Conservation (phyloP, 345 rosid genomes). For the Aethionema arabicum region DNA sequence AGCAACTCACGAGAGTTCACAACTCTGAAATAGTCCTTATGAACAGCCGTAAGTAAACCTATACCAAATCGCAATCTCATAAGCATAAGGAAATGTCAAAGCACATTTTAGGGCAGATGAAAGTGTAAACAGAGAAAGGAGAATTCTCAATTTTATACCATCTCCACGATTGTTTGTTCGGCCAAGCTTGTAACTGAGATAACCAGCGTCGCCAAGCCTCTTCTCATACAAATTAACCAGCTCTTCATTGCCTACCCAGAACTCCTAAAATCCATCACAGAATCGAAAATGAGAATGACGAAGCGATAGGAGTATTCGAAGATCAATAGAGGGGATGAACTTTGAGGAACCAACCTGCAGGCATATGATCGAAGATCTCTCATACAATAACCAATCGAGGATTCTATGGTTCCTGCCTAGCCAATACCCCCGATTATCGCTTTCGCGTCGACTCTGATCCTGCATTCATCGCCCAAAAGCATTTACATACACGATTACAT, state of each 20-base stretch:
- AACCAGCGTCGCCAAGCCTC: slow-evolving; percentile 85
- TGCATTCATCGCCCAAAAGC: slow-evolving; percentile 18
- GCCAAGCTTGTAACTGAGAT: slow-evolving; percentile 67
- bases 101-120: not conserved
- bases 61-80: not conserved
- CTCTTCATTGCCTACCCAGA: slow-evolving; percentile 91
- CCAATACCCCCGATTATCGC: slow-evolving; percentile 74
- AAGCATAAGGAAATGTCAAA: not conserved
- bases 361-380: slow-evolving; percentile 84
- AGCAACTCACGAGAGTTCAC: slow-evolving; percentile 66
- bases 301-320: not conserved
- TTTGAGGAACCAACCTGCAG: slow-evolving; percentile 59
- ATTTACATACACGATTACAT: not conserved
- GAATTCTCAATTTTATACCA: slow-evolving; percentile 46
- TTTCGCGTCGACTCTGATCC: slow-evolving; percentile 74
- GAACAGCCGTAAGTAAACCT: slow-evolving; percentile 86
- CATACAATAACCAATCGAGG: slow-evolving; percentile 72
- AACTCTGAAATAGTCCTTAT: slow-evolving; percentile 69
- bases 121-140: slow-evolving; percentile 3
- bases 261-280: slow-evolving; percentile 50
- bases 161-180: slow-evolving; percentile 97
- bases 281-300: not conserved
- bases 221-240: slow-evolving; percentile 80
- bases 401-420: slow-evolving; percentile 70
- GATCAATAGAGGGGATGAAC: not conserved